Conservation (phyloP, 139 green algal species). For the Closterium sp. region DNA sequence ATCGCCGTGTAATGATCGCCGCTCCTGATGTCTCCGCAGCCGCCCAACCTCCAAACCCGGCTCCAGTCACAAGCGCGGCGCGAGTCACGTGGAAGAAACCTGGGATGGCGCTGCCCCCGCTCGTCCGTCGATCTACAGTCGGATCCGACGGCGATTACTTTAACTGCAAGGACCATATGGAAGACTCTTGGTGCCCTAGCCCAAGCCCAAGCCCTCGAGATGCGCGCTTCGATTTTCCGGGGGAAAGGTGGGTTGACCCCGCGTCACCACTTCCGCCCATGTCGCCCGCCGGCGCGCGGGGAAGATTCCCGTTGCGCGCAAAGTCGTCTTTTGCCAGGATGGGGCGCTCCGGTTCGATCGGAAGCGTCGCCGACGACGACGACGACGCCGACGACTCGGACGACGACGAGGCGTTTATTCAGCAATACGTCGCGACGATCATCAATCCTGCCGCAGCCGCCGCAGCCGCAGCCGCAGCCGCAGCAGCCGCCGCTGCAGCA, state of each 20-base stretch:
- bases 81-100: background rate
- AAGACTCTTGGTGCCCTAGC: background rate
- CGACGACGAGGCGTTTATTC: background rate
- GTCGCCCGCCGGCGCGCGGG: background rate
- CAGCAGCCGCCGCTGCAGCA: too few species aligned
- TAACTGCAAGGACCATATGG: background rate
- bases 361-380: background rate
- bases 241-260: background rate
- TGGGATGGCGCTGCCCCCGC: background rate
- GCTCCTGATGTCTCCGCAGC: background rate
- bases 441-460: background rate
- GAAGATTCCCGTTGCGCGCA: background rate
- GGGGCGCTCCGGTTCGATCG: background rate
- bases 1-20: background rate
- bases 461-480: background rate
- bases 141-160: background rate
- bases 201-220: background rate
- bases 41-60: background rate
- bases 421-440: background rate
- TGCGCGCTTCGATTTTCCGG: background rate
- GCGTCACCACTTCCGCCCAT: background rate
- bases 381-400: background rate
- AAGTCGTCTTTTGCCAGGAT: background rate
- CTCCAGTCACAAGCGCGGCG: background rate
- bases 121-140: background rate